phyloP scores from a whole-genome alignment of 2,329 filamentous ascomycete species.

The Meredithiella fracta region DNA sequence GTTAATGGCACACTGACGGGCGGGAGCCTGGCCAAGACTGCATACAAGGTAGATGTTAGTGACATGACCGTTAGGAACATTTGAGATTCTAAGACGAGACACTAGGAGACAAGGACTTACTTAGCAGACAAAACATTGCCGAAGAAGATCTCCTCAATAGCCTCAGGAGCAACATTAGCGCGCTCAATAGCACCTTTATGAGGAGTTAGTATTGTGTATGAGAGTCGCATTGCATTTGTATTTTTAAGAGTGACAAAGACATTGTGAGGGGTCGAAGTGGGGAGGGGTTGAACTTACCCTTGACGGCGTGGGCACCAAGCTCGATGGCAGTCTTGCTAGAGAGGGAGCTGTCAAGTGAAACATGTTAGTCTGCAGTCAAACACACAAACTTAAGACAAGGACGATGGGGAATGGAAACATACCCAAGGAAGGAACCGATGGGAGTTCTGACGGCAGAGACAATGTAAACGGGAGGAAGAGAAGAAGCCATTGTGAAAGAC shows the following conservation, averaged over 20 bases:
- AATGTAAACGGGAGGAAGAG: constrained; percentile 79
- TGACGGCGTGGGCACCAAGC: constrained; percentile 82
- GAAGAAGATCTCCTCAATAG: constrained; percentile 94
- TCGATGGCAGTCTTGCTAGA: constrained; percentile 74
- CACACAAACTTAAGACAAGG: neutral
- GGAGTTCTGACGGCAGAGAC: constrained; percentile 84
- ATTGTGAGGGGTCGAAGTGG: neutral
- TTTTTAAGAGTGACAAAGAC: neutral
- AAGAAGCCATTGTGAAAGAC: constrained; percentile 20
- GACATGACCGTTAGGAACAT: constrained; percentile 9
- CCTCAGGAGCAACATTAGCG: constrained; percentile 68
- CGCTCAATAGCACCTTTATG: constrained; percentile 58
- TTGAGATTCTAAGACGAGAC: constrained; percentile 4
- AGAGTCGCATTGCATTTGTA: neutral
- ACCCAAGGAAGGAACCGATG: constrained; percentile 89
- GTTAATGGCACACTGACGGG: constrained; percentile 79
- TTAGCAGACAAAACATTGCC: constrained; percentile 96
- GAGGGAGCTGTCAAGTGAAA: constrained; percentile 47
- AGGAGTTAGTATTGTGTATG: constrained; percentile 4
- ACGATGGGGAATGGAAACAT: constrained; percentile 17
- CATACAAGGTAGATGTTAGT: neutral
- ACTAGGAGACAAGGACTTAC: constrained; percentile 31
- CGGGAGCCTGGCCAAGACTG: constrained; percentile 89
- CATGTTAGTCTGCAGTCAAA: neutral
- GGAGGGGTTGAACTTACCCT: constrained; percentile 39